Conservation (phyloP, 148 eudicot genomes). For the Tetragonia tetragonoides region DNA sequence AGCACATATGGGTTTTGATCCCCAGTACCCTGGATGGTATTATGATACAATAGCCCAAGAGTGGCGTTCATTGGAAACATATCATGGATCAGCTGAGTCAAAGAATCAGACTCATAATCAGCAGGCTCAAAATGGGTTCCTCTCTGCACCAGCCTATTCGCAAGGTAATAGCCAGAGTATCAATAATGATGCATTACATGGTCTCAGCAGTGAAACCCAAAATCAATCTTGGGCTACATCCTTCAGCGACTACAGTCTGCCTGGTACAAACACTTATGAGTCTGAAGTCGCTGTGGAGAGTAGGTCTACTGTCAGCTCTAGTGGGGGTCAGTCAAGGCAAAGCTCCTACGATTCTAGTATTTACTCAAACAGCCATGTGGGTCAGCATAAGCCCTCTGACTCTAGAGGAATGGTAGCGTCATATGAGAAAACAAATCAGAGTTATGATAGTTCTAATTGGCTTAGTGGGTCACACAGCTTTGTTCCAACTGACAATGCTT, state of each 20-base stretch:
- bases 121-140: constrained; percentile 41
- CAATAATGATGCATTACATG: constrained; percentile 28
- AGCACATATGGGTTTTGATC: constrained; percentile 74
- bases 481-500: constrained; percentile 41
- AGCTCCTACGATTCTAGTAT: constrained; percentile 24
- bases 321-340: constrained; percentile 33
- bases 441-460: constrained; percentile 34
- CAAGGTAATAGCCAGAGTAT: constrained; percentile 34
- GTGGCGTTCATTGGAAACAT: constrained; percentile 67
- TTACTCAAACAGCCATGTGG: constrained; percentile 23
- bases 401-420: constrained; percentile 29
- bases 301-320: constrained; percentile 23
- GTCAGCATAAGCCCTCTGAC: constrained; percentile 18
- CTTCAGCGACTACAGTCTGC: constrained; percentile 40
- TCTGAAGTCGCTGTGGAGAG: constrained; percentile 34
- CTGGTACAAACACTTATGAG: constrained; percentile 41
- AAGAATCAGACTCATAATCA: constrained; percentile 40
- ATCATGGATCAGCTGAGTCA: constrained; percentile 43
- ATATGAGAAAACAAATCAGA: constrained; percentile 35
- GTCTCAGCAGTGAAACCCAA: constrained; percentile 26
- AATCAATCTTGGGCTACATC: constrained; percentile 38
- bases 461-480: constrained; percentile 25
- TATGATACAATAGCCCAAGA: constrained; percentile 66
- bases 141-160: constrained; percentile 33
- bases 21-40: constrained; percentile 94